Conservation (phyloP, 2,329 filamentous ascomycete species). For the Xylaria sp. region DNA sequence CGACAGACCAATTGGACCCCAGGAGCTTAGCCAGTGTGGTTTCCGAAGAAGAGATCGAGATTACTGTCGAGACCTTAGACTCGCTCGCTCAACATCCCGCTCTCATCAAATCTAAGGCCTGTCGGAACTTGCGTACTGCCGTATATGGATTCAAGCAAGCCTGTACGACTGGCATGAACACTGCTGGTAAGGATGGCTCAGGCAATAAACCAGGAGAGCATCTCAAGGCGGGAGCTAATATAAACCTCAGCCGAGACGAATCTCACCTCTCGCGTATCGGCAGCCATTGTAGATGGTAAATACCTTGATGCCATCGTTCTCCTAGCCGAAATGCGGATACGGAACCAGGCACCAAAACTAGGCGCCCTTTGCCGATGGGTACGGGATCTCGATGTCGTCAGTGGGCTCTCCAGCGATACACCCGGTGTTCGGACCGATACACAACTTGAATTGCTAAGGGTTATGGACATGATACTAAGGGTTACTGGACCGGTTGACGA, state of each 20-base stretch:
- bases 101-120: constrained; percentile 75
- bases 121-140: constrained; percentile 72
- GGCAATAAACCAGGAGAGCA: constrained; percentile 17
- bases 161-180: constrained; percentile 73
- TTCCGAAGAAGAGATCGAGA: constrained; percentile 74
- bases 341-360: constrained; percentile 72
- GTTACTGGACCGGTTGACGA: constrained; percentile 71
- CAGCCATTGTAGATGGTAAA: constrained; percentile 72
- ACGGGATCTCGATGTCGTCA: constrained; percentile 75
- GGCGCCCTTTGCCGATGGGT: constrained; percentile 79
- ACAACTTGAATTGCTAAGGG: constrained; percentile 67
- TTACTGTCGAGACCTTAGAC: constrained; percentile 72
- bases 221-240: constrained; percentile 19
- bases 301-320: constrained; percentile 73
- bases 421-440: constrained; percentile 57
- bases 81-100: constrained; percentile 68
- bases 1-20: constrained; percentile 54
- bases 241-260: constrained; percentile 62
- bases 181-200: constrained; percentile 48
- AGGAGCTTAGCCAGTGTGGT: constrained; percentile 64
- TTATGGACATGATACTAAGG: constrained; percentile 72
- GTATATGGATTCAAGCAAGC: constrained; percentile 77
- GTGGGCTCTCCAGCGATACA: constrained; percentile 68
- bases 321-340: constrained; percentile 76
- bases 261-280: constrained; percentile 74